These are phyloP conservation scores for Rhazya stricta DNA, from an alignment of 257 asterid genomes.

Conservation along the genomic window DNA sequence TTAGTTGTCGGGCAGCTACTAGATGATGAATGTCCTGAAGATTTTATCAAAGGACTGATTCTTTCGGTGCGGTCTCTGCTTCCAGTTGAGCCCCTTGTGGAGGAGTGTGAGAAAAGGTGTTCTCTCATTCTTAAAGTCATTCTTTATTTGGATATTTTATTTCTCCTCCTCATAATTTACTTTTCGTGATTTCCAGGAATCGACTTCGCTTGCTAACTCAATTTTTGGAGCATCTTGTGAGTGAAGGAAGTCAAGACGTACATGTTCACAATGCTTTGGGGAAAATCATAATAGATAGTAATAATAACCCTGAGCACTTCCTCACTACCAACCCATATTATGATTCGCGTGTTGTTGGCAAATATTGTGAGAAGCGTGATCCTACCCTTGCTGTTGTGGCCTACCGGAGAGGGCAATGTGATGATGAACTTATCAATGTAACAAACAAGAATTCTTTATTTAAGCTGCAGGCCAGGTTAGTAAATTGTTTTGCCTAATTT, in stretches of 20 bases:
- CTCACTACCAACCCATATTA: slow-evolving; percentile 97
- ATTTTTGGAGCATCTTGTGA: slow-evolving; percentile 99
- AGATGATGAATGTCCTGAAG: slow-evolving; percentile 99
- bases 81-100: slow-evolving; percentile 98
- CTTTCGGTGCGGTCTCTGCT: slow-evolving; percentile 96
- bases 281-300: slow-evolving; percentile 95
- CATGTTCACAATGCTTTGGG: slow-evolving; percentile 99
- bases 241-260: slow-evolving; percentile 99
- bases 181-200: slow-evolving; percentile 51
- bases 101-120: slow-evolving; percentile 97
- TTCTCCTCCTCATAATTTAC: slow-evolving; percentile 22
- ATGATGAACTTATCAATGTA: slow-evolving; percentile 91
- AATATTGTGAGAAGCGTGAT: slow-evolving; percentile 98
- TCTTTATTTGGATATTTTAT: neutral
- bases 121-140: slow-evolving; percentile 19
- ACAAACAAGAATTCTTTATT: slow-evolving; percentile 93
- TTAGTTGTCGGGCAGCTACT: slow-evolving; percentile 97
- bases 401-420: slow-evolving; percentile 95
- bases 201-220: slow-evolving; percentile 98
- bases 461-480: slow-evolving; percentile 97
- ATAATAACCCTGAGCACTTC: slow-evolving; percentile 97
- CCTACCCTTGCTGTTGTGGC: slow-evolving; percentile 99
- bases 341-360: slow-evolving; percentile 98
- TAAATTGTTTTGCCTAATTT: slow-evolving; percentile 16
- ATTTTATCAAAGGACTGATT: slow-evolving; percentile 92